A percentile compares a stretch with the other conserved stretches of the same genome.
Conservation (phyloP, 2,329 filamentous ascomycete species). For the Helminthosporium solani region DNA sequence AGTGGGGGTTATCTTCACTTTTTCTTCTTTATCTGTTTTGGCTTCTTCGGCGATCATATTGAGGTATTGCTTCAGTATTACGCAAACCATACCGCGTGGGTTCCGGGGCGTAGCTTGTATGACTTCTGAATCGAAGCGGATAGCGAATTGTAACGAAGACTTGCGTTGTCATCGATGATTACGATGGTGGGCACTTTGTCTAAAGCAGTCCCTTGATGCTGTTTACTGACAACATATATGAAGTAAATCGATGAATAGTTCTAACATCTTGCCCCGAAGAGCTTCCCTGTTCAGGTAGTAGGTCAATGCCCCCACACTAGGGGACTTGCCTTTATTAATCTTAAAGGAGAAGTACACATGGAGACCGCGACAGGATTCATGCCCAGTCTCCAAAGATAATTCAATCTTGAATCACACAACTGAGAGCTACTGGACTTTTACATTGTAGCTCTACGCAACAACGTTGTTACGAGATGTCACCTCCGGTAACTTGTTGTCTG, state of each 20-base stretch:
- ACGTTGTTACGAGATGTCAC: slow-evolving; percentile 19
- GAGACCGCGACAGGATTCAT: slow-evolving; percentile 8
- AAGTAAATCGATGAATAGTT: slow-evolving; percentile 11
- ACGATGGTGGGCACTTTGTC: too few relatives aligned
- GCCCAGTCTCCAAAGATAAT: slow-evolving; percentile 17
- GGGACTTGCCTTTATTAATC: background rate
- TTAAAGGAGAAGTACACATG: slow-evolving; percentile 21
- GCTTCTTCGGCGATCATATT: too few relatives aligned
- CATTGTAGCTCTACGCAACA: slow-evolving; percentile 24
- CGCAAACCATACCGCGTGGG: background rate
- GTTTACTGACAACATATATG: background rate
- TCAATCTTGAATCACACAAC: slow-evolving; percentile 22
- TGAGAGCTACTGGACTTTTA: slow-evolving; percentile 17
- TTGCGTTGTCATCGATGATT: background rate
- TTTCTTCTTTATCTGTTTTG: too few relatives aligned
- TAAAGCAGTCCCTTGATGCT: too few relatives aligned
- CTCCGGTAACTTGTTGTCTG: slow-evolving; percentile 9
- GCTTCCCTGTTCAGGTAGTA: slow-evolving; percentile 20
- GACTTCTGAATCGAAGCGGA: background rate
- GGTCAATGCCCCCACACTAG: background rate
- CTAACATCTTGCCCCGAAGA: slow-evolving; percentile 22
- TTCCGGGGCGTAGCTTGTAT: background rate
- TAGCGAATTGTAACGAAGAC: background rate
- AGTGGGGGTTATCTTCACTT: too few relatives aligned
- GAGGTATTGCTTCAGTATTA: background rate